Percentiles rank a stretch among this genome's conserved stretches.
phyloP scores from a whole-genome alignment of 106 monocot genomes.

The Allium fistulosum region DNA sequence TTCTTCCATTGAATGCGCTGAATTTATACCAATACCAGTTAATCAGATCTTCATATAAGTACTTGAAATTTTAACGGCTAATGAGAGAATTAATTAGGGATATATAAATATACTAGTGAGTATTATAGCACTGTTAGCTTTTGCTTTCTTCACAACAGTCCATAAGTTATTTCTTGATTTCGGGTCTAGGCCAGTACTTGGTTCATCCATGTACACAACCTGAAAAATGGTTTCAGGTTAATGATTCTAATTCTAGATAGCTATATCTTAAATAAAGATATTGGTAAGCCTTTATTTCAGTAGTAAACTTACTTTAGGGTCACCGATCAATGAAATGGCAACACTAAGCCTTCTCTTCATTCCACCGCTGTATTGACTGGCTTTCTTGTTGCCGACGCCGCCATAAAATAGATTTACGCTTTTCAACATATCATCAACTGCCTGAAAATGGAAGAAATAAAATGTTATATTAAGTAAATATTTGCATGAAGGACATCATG shows the following conservation, averaged over 20 bases:
- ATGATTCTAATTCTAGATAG: not conserved
- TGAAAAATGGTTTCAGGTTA: not conserved
- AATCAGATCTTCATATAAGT: not conserved
- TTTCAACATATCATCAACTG: too few relatives aligned
- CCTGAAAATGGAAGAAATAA: not conserved
- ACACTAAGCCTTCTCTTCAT: too few relatives aligned
- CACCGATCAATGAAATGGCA: too few relatives aligned
- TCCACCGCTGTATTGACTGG: too few relatives aligned
- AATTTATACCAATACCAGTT: not conserved
- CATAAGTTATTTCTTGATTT: constrained; percentile 32
- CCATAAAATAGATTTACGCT: too few relatives aligned
- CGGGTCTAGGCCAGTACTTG: constrained; percentile 29
- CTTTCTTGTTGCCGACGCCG: too few relatives aligned
- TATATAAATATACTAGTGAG: constrained; percentile 17
- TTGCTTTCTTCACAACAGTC: constrained; percentile 6
- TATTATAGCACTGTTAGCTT: constrained; percentile 12
- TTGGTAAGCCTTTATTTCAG: not conserved
- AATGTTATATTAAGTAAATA: constrained; percentile 11
- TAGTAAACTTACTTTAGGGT: constrained; percentile 16
- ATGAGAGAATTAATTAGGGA: not conserved
- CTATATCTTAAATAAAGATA: not conserved
- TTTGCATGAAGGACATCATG: constrained; percentile 29
- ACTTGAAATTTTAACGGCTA: not conserved
- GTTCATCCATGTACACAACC: constrained; percentile 39
- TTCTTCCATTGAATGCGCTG: constrained; percentile 59